A percentile compares a stretch with the other conserved stretches of the same genome.
These are phyloP conservation scores for Monosporascus ibericus DNA, from an alignment of 2,329 filamentous ascomycete genomes.

Conservation along the genomic window DNA sequence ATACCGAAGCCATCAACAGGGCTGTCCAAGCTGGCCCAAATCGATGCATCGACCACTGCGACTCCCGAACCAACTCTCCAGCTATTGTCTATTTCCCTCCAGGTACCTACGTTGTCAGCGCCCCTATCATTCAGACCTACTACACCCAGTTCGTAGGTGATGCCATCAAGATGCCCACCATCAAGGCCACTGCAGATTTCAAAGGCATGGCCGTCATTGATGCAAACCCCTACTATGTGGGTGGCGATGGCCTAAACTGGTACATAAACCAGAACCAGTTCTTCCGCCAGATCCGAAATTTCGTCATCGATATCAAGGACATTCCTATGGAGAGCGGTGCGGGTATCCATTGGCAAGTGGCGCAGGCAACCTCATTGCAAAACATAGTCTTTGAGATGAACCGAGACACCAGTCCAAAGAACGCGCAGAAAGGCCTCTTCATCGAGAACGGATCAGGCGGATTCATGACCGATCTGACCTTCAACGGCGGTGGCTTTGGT, in stretches of 20 bases:
- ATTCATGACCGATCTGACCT: constrained; percentile 76
- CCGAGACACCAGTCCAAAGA: constrained; percentile 55
- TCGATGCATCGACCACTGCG: constrained; percentile 75
- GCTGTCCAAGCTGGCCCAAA: constrained; percentile 66
- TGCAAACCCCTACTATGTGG: constrained; percentile 67
- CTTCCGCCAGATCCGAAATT: constrained; percentile 77
- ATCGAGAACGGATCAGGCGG: constrained; percentile 83
- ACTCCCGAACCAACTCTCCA: constrained; percentile 76
- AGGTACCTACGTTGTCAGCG: constrained; percentile 77
- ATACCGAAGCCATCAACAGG: constrained; percentile 81
- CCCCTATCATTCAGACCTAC: constrained; percentile 78
- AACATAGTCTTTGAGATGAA: constrained; percentile 79
- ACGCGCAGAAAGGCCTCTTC: constrained; percentile 71
- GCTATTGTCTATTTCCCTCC: constrained; percentile 89
- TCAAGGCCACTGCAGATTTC: constrained; percentile 70
- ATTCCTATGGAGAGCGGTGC: constrained; percentile 57
- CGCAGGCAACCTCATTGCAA: constrained; percentile 74
- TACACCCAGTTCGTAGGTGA: constrained; percentile 93
- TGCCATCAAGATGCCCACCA: constrained; percentile 60
- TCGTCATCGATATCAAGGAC: constrained; percentile 68
- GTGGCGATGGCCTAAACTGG: constrained; percentile 59
- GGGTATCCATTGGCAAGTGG: constrained; percentile 80
- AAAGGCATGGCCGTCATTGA: constrained; percentile 84
- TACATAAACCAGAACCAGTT: constrained; percentile 81
- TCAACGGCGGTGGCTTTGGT: constrained; percentile 75